Base-by-base conservation (phyloP, 345 rosid species). In the Balakata baccata region DNA sequence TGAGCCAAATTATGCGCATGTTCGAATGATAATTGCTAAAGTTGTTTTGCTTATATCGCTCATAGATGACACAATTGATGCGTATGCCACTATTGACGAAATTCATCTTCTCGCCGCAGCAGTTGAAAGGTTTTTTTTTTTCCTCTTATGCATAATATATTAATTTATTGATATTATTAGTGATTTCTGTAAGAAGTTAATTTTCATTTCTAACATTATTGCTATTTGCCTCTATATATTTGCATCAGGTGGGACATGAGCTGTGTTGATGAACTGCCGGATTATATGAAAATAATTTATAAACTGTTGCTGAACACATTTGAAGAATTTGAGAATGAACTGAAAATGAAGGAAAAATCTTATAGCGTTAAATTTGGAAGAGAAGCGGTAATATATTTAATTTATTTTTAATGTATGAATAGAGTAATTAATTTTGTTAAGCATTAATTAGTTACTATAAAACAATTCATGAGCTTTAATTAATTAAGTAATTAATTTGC, bases 371-470 rank as follows among this genome's bases (percentile, higher is more conserved):
- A 16, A 17, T 63, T 13, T 9, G 66, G 66, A 34, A 63, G n/a
- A 41, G 66, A 63, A 38, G 66, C 66, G 66, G 67, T 63, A 61
- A 29, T 29, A n/a, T n/a, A n/a, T n/a, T n/a, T n/a, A n/a, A n/a
- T n/a, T n/a, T n/a, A n/a, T n/a, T n/a, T n/a, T n/a, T n/a, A n/a
- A n/a, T n/a, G n/a, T n/a, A n/a, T n/a, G n/a, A n/a, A n/a, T n/a
- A n/a, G n/a, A n/a, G n/a, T n/a, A n/a, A n/a, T n/a, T n/a, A n/a
- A n/a, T n/a, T n/a, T n/a, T n/a, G n/a, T n/a, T n/a, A n/a, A n/a
- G n/a, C n/a, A n/a, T n/a, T n/a, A n/a, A n/a, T n/a, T n/a, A n/a
- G n/a, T n/a, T n/a, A n/a, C n/a, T n/a, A n/a, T n/a, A n/a, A n/a
- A 3, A 11, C 14, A 4, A 29, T 29, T 29, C 41, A 29, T 61